Percentiles rank a stretch among this genome's conserved stretches.
Conservation (phyloP, 2,329 filamentous ascomycete species). For the Colletotrichum horii region DNA sequence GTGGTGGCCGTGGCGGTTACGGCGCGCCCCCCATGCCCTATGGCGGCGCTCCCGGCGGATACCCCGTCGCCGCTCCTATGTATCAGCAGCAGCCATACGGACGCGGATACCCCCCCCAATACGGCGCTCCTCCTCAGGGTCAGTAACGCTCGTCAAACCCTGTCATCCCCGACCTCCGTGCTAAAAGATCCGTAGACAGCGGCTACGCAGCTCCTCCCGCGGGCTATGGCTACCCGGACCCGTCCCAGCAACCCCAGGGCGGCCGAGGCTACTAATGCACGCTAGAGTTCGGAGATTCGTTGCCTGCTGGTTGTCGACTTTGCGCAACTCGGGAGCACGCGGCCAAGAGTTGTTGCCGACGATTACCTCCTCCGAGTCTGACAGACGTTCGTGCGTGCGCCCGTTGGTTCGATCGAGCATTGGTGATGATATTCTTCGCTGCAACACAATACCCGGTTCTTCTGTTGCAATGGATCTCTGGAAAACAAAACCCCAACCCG, state of each 20-base stretch:
- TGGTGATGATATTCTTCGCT: conserved; percentile 25
- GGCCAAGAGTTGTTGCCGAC: conserved; percentile 19
- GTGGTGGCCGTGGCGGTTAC: conserved; percentile 38
- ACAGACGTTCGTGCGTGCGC: conserved; percentile 23
- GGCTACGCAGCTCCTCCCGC: conserved; percentile 16
- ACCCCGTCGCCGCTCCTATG: conserved; percentile 41
- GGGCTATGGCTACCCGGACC: conserved; percentile 53
- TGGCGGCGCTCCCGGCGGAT: conserved; percentile 30
- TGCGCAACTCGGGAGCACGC: conserved; percentile 10
- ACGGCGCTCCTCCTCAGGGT: conserved; percentile 41
- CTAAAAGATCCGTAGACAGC: background rate
- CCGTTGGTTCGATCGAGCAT: conserved; percentile 26
- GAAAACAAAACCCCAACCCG: conserved; percentile 21
- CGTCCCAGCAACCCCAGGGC: conserved; percentile 39
- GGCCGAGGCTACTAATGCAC: conserved; percentile 46
- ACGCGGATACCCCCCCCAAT: conserved; percentile 48
- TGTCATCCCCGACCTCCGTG: background rate
- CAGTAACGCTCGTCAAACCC: conserved; percentile 28
- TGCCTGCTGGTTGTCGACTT: conserved; percentile 19
- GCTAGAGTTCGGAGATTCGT: conserved; percentile 23
- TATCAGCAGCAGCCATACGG: conserved; percentile 50
- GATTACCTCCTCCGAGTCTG: conserved; percentile 22
- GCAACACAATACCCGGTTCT: conserved; percentile 26
- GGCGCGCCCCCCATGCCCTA: conserved; percentile 37
- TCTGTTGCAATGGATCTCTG: conserved; percentile 25